phyloP scores from a whole-genome alignment of 2,329 filamentous ascomycete species.

The Sporothrix pseudoabietina region DNA sequence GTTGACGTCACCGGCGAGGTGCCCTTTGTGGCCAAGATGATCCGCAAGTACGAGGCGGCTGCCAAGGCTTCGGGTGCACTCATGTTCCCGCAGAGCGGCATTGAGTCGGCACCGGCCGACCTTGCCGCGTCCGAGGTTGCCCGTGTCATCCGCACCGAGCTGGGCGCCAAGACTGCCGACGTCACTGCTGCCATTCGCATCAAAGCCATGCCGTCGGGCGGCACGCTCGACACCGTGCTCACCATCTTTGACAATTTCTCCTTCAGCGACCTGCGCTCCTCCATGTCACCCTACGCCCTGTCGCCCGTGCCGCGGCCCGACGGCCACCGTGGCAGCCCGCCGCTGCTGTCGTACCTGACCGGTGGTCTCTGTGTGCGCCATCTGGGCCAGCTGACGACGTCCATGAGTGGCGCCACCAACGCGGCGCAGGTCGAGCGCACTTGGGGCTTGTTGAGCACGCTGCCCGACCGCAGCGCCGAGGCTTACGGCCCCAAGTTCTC shows the following conservation, averaged over 20 bases:
- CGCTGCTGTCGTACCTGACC: constrained; percentile 51
- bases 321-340: constrained; percentile 39
- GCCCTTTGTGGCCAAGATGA: constrained; percentile 61
- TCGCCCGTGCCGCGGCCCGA: constrained; percentile 57
- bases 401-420: constrained; percentile 54
- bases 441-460: constrained; percentile 61
- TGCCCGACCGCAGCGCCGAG: constrained; percentile 48
- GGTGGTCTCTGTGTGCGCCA: constrained; percentile 54
- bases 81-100: constrained; percentile 62
- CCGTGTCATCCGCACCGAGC: constrained; percentile 52
- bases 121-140: constrained; percentile 59
- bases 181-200: constrained; percentile 53
- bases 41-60: constrained; percentile 57
- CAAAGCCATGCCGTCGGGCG: constrained; percentile 61
- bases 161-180: constrained; percentile 55
- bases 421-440: constrained; percentile 59
- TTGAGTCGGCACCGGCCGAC: constrained; percentile 66
- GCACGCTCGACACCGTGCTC: constrained; percentile 69
- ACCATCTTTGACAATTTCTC: constrained; percentile 57
- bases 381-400: constrained; percentile 60
- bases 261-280: constrained; percentile 50
- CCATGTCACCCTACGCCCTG: constrained; percentile 56
- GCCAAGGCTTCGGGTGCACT: constrained; percentile 59
- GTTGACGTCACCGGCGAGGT: constrained; percentile 65
- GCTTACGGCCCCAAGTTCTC: constrained; percentile 65